Evolutionary conservation across 108 stramenopile genomes (phyloP), one percentile per base, ranked within the genome.

Genomic region (Craspedostauros australis): DNA sequence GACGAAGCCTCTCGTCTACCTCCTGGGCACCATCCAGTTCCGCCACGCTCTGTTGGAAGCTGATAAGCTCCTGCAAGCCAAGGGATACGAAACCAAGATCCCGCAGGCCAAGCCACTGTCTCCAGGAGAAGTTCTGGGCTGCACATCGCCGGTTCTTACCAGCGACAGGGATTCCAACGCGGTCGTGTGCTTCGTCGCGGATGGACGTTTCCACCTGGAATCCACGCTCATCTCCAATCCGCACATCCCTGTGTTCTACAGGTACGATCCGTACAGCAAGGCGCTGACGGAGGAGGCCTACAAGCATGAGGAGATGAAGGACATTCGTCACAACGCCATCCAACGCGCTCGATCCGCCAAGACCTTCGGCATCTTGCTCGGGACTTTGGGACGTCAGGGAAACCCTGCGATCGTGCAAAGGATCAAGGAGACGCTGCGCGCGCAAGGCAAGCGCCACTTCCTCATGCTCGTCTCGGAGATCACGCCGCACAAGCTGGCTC

Each of bases 121-220:
- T 14, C 89, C 89, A 4, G 89, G 89, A 4, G 98, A 99, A 86
- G 95, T 96, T 0, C 67, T 99, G 42, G 99, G 99, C 28, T 99
- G 99, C 64, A 99, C 99, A 15, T 74, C 94, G 22, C 97, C 98
- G 0, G 70, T 66, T 22, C 51, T 95, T 12, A 36, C 61, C 15
- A 64, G 56, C 18, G 24, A 57, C 29, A 18, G 31, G 2, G 33
- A 2, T 8, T 6, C 38, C 14, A 55, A 72, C n/a, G 57, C 77
- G 7, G 60, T 80, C 44, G 76, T 95, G 39, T 73, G 97, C 43
- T 99, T 99, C 67, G 62, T 98, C 15, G 96, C 98, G 19, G 98
- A 99, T 60, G 98, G 98, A 27, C 76, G 98, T 19, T 99, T 99
- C 49, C 98, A 99, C 73, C 76, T 99, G 28, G 98, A 99, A 72